These are phyloP conservation scores for Olyra latifolia DNA, from an alignment of 176 grass and related monocot genomes.

Conservation along the genomic window DNA sequence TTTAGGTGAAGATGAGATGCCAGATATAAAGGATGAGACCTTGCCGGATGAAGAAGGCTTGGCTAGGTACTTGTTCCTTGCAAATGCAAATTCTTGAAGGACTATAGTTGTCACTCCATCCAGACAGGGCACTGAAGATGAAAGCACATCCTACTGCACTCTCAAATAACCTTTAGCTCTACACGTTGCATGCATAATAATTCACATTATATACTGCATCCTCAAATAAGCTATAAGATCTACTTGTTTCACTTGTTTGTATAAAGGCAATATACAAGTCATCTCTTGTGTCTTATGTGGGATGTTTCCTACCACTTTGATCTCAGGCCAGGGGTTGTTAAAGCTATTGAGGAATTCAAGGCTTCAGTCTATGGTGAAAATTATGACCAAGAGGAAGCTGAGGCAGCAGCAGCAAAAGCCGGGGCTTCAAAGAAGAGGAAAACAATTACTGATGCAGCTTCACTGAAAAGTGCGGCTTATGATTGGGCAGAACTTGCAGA, in stretches of 20 bases:
- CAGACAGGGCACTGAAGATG: neutral
- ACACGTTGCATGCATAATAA: neutral
- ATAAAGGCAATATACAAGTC: conserved; percentile 3
- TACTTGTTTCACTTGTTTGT: conserved; percentile 3
- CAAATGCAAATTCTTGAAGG: conserved; percentile 24
- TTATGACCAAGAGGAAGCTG: conserved; percentile 80
- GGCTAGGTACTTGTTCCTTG: conserved; percentile 52
- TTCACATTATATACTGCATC: neutral
- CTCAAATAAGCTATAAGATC: conserved; percentile 5
- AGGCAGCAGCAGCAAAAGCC: conserved; percentile 44
- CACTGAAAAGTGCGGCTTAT: conserved; percentile 49
- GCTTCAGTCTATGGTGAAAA: conserved; percentile 81
- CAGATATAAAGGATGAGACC: conserved; percentile 92
- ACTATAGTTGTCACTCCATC: neutral
- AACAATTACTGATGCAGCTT: conserved; percentile 56
- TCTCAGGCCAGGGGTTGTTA: conserved; percentile 65
- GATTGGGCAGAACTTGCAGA: conserved; percentile 90
- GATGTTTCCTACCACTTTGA: conserved; percentile 25
- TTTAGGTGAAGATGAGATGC: conserved; percentile 90
- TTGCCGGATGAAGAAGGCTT: conserved; percentile 84
- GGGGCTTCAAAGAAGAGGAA: conserved; percentile 80
- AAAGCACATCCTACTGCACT: conserved; percentile 1
- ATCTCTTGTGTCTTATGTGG: conserved; percentile 3
- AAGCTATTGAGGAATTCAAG: conserved; percentile 79
- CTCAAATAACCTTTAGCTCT: conserved; percentile 10